Base-by-base conservation (phyloP, 2,329 filamentous ascomycete species). In the Fusarium sambucinum region DNA sequence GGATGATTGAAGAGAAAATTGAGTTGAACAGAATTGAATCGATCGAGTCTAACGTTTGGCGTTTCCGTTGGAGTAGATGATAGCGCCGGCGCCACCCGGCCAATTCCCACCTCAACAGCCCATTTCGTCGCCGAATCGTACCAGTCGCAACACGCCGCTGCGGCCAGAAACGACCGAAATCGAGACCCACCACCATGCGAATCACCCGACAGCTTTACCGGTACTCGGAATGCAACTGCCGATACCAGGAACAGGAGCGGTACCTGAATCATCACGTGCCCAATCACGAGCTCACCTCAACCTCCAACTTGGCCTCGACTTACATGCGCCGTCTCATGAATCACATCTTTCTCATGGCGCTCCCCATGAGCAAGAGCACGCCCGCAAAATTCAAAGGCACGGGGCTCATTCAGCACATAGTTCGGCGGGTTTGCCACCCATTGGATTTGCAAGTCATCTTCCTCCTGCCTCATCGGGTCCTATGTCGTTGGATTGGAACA, bases 91-190 rank as follows among this genome's bases (percentile, higher is more conserved):
- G 63, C 67, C 67, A 70, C 67, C 70, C 67, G 63, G 56, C n/a
- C 69, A 72, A 47, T 64, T 66, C 45, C 71, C 67, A 55, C 59
- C 63, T 56, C 71, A 74, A 74, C 72, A 74, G 72, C 70, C 72
- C 72, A 74, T 72, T 74, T 68, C 72, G 33, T 55, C 69, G 55
- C 60, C 63, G 59, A 72, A 73, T 74, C 72, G 72, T 72, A 72
- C 72, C 69, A 74, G 70, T 63, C 58, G 59, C 59, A 58, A 71
- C 66, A 59, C 63, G 58, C 70, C 58, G 64, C 57, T 64, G 19
- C 72, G 70, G 61, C 72, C 59, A 70, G 60, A 67, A 62, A 69
- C 72, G 70, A 67, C 62, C 55, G 63, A 69, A 42, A 63, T 63
- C 48, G 66, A 69, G 62, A 63, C 69, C 66, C 69, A 68, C 69